Base-by-base conservation (phyloP, 225 moss, liverwort and hornwort genomes). In the Lunularia cruciata region DNA sequence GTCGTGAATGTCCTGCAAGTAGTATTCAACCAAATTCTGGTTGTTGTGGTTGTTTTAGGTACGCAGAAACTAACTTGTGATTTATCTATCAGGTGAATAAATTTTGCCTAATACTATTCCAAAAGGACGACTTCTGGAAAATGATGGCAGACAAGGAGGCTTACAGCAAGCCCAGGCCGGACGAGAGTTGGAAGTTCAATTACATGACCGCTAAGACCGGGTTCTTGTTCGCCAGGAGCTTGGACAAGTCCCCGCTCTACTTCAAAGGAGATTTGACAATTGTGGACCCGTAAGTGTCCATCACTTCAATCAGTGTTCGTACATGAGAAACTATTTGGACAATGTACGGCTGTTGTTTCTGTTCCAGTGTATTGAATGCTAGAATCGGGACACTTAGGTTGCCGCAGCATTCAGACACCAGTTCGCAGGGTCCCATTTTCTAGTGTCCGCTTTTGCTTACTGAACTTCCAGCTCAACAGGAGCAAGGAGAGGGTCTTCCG, bases 121-220 rank as follows among this genome's bases (percentile, higher is more conserved):
- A 55, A 16, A 60, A 49, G 36, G 67, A 74, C 42, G 58, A 67
- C 5, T 67, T 67, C 35, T 74, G 74, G 74, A 35, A 23, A 26
- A 9, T 27, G 58, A 74, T 34, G 23, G 57, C 74, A 11, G 49
- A 35, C 35, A 57, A 74, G 43, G 57, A 65, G 48, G 67, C 45
- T 27, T 57, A 46, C 34, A 19, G 18, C 25, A 67, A 58, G 57
- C 43, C 67, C 0, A 36, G 47, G 0, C 27, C 27, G 12, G 42
- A 49, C 10, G 8, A 65, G 48, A 60, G 46, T 3, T 74, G 74
- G 74, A 74, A 67, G 47, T 67, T 43, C 57, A 74, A 67, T 28
- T 34, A 31, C 34, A 59, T 32, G 67, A 59, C 59, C 8, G 65
- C 65, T n/a, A 59, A 23, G 15, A 3, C 10, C 1, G 48, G 45